Conservation (phyloP, 306 rosid species). For the Quercus rubra region DNA sequence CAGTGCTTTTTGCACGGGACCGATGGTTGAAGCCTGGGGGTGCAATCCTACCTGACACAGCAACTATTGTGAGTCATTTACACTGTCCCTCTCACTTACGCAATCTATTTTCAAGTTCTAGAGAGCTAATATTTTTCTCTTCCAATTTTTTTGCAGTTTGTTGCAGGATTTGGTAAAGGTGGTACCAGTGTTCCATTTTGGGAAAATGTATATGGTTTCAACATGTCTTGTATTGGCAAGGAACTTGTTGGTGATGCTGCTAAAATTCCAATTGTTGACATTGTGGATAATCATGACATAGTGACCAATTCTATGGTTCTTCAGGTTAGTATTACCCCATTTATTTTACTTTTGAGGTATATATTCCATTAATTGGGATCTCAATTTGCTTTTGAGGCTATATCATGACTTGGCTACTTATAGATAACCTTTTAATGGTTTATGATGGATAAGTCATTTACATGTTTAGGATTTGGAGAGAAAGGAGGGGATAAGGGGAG, state of each 20-base stretch:
- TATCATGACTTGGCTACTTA: no score
- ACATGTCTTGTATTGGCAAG: slow-evolving; percentile 81
- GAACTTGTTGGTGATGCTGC: slow-evolving; percentile 78
- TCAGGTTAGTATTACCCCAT: slow-evolving; percentile 53
- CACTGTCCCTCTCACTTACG: not conserved
- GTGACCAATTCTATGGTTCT: slow-evolving; percentile 69
- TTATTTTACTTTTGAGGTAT: not conserved
- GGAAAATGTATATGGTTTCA: slow-evolving; percentile 76
- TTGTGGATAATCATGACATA: slow-evolving; percentile 59
- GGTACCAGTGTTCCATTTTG: slow-evolving; percentile 93
- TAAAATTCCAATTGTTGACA: slow-evolving; percentile 74
- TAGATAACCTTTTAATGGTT: no score
- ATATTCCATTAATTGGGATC: not conserved
- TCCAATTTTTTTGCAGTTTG: slow-evolving; percentile 76
- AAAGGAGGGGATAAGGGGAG: no score
- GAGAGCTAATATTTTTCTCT: slow-evolving; percentile 4
- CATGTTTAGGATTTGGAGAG: no score
- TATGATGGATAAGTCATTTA: no score
- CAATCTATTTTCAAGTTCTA: not conserved
- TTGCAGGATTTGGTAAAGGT: slow-evolving; percentile 92
- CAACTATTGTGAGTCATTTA: slow-evolving; percentile 73
- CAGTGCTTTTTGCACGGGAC: slow-evolving; percentile 90
- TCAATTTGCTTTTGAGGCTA: not conserved
- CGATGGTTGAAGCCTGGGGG: slow-evolving; percentile 93
- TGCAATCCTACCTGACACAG: slow-evolving; percentile 90